Conservation (phyloP, 2,329 filamentous ascomycete species). For the Exophiala sp. region DNA sequence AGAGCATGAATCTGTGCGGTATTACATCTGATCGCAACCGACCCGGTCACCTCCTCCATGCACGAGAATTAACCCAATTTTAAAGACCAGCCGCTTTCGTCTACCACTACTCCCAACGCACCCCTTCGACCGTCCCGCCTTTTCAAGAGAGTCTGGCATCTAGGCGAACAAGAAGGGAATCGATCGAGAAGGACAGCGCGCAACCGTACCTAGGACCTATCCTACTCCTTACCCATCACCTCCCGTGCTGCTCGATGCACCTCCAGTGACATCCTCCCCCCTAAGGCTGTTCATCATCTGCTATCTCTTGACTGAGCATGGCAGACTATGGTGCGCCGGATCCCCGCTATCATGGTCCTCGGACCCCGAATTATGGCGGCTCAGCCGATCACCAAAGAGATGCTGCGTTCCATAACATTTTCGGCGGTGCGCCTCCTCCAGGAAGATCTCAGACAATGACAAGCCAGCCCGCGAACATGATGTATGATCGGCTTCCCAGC, state of each 20-base stretch:
- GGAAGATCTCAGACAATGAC: constrained; percentile 96
- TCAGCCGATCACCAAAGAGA: constrained; percentile 65
- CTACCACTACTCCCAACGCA: constrained; percentile 1
- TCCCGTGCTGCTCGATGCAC: constrained; percentile 15
- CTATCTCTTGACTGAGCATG: constrained; percentile 42
- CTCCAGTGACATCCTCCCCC: constrained; percentile 11
- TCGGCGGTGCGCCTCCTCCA: constrained; percentile 75
- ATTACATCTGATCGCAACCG: constrained; percentile 13
- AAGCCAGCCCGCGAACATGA: constrained; percentile 60
- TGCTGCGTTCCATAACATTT: constrained; percentile 93
- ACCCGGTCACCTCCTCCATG: constrained; percentile 2
- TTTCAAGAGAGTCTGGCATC: not conserved
- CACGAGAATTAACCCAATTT: constrained; percentile 12
- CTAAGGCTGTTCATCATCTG: constrained; percentile 17
- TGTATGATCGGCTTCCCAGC: constrained; percentile 69
- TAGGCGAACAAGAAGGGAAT: not conserved
- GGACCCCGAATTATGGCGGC: constrained; percentile 49
- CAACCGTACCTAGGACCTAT: constrained; percentile 3
- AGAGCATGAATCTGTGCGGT: constrained; percentile 25
- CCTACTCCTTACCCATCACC: constrained; percentile 1
- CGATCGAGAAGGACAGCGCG: constrained; percentile 8
- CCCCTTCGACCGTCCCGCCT: not conserved
- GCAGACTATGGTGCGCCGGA: constrained; percentile 60
- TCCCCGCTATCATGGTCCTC: constrained; percentile 50
- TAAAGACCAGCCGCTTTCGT: constrained; percentile 12